Base-by-base conservation (phyloP, 805 yeast species). In the Yarrowia sp. region DNA sequence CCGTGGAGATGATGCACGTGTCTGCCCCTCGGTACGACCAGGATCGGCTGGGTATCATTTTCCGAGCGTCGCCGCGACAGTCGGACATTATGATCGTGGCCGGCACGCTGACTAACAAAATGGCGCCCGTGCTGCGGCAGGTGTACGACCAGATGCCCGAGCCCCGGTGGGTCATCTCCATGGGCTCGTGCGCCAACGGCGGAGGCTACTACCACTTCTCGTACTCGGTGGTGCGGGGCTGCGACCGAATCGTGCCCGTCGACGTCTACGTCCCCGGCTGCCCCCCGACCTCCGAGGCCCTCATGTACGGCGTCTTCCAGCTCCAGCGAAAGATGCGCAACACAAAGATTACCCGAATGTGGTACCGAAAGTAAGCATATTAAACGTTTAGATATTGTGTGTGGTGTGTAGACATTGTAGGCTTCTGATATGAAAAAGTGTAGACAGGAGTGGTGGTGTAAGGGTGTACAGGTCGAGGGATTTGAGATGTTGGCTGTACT, bases 101-200 rank as follows among this genome's bases (percentile, higher is more conserved):
- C 2, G 96, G 96, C 41, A 89, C 96, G 2, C 83, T 89, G 67
- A 89, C 96, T 66, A 89, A 89, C 74, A 89, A 89, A 78, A 89
- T 89, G 96, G 96, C 96, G 1, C 96, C 96, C 39, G 94, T 94
- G 24, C 79, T 89, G 74, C 86, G 96, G 78, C 94, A 88, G 78
- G 96, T 89, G 32, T 89, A 90, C 75, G 96, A 89, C 75, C 96
- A 89, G 77, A 90, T 90, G 96, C 90, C 96, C 33, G 94, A 87
- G 68, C 96, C 96, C 49, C 84, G 92, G 77, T 89, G 96, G 96
- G 96, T 90, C 59, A 89, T 89, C 69, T 87, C 94, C 63, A 89
- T 89, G 96, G 96, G 96, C 53, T 86, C 93, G 7, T 89, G 96
- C 77, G 96, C 96, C 66, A 89, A 89, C 73, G 96, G 96, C 65